A percentile compares a stretch with the other conserved stretches of the same genome.
These are phyloP conservation scores for Nannizziopsis arthrosporioides DNA, from an alignment of 2,329 filamentous ascomycete species.

Conservation along the genomic window DNA sequence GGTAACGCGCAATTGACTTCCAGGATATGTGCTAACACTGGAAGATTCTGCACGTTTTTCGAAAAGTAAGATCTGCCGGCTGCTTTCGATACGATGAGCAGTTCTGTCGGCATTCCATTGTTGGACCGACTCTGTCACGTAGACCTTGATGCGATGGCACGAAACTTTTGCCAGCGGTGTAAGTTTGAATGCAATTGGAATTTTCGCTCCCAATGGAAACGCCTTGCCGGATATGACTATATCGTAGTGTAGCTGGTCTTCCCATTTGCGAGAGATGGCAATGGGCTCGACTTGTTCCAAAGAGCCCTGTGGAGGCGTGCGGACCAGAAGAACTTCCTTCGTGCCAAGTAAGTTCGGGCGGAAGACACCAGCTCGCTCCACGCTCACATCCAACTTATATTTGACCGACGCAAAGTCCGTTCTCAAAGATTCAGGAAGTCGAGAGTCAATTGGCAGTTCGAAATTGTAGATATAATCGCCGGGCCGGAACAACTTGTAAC, in stretches of 20 bases:
- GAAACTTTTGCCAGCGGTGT: conserved; percentile 88
- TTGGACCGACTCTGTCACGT: conserved; percentile 78
- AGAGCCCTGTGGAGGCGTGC: conserved; percentile 75
- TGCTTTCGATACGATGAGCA: conserved; percentile 72
- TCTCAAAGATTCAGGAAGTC: conserved; percentile 70
- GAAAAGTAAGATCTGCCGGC: conserved; percentile 71
- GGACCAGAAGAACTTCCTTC: conserved; percentile 72
- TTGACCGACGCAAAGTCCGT: conserved; percentile 76
- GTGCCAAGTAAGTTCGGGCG: conserved; percentile 72
- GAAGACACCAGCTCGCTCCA: conserved; percentile 81
- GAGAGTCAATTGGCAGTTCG: conserved; percentile 69
- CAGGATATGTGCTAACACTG: conserved; percentile 58
- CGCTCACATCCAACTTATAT: conserved; percentile 73
- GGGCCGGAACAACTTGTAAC: conserved; percentile 74
- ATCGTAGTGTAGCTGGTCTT: conserved; percentile 89
- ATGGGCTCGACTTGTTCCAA: conserved; percentile 87
- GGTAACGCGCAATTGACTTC: conserved; percentile 63
- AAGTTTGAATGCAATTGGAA: conserved; percentile 88
- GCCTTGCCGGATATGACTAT: conserved; percentile 94
- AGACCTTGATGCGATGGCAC: conserved; percentile 84
- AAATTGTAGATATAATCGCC: conserved; percentile 65
- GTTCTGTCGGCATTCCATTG: conserved; percentile 80
- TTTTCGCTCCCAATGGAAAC: conserved; percentile 74
- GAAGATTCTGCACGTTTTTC: conserved; percentile 77
- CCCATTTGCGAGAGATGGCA: conserved; percentile 85